phyloP scores from a whole-genome alignment of 805 yeast species.

The Middelhovenomyces tepae region DNA sequence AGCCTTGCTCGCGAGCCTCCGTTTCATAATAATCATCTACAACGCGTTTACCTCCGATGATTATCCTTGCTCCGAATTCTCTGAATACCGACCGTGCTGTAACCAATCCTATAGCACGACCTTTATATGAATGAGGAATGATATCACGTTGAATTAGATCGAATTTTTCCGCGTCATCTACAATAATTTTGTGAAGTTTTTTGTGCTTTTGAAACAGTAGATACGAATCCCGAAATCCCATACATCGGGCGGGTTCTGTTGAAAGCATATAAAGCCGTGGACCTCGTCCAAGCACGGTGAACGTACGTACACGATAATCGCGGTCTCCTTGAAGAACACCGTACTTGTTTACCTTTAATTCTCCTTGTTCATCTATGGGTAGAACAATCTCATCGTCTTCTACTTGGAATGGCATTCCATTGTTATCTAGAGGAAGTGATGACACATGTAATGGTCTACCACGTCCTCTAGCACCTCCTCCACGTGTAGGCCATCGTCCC shows the following conservation, averaged over 20 bases:
- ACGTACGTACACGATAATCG: constrained; percentile 48
- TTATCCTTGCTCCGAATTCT: constrained; percentile 84
- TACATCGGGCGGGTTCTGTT: constrained; percentile 92
- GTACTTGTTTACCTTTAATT: constrained; percentile 53
- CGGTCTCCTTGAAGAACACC: constrained; percentile 71
- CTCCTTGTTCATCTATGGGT: constrained; percentile 72
- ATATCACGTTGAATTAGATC: constrained; percentile 73
- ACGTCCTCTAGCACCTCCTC: constrained; percentile 15
- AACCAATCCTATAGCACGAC: constrained; percentile 80
- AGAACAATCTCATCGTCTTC: constrained; percentile 70
- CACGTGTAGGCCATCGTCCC: constrained; percentile 12
- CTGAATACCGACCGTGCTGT: constrained; percentile 83
- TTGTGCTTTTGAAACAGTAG: constrained; percentile 81
- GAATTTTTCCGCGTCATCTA: constrained; percentile 69
- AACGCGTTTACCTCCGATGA: constrained; percentile 71
- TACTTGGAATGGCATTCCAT: constrained; percentile 58
- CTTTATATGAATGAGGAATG: constrained; percentile 84
- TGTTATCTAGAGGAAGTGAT: constrained; percentile 46
- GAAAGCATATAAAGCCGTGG: constrained; percentile 76
- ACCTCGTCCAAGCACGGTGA: constrained; percentile 46
- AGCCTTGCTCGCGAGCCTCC: constrained; percentile 44
- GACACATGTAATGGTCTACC: constrained; percentile 13
- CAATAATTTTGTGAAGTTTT: constrained; percentile 60
- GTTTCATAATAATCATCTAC: constrained; percentile 85
- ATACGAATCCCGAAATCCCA: constrained; percentile 90